Percentiles rank a stretch among this genome's conserved stretches.
These are phyloP conservation scores for Conticribra guillardii DNA, from an alignment of 108 stramenopile genomes.

Conservation along the genomic window DNA sequence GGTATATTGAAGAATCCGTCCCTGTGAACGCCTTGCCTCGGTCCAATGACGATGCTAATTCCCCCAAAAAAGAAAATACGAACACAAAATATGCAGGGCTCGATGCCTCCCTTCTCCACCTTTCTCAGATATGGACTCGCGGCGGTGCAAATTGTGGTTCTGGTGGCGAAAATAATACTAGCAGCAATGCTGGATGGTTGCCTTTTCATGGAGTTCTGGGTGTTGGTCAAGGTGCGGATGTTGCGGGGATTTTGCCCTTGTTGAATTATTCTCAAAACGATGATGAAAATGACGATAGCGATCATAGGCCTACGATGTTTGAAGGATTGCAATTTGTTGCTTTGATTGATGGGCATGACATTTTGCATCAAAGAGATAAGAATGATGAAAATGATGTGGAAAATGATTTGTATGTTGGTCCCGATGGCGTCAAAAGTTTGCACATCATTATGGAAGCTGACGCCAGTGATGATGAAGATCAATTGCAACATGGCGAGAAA, in stretches of 20 bases:
- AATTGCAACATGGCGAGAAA: background rate
- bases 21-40: background rate
- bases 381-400: conserved; percentile 11
- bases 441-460: conserved; percentile 35
- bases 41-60: conserved; percentile 1
- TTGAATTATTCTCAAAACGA: conserved; percentile 36
- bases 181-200: conserved; percentile 16
- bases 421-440: conserved; percentile 41
- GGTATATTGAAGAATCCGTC: conserved; percentile 31
- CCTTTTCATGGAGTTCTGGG: conserved; percentile 84
- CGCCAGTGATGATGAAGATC: conserved; percentile 6
- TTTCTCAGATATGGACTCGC: conserved; percentile 78
- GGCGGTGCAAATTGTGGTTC: conserved; percentile 18
- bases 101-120: conserved; percentile 79
- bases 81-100: conserved; percentile 50
- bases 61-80: conserved; percentile 14
- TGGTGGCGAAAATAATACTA: background rate
- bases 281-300: conserved; percentile 9
- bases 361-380: conserved; percentile 14
- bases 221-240: conserved; percentile 75
- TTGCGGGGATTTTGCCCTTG: conserved; percentile 69
- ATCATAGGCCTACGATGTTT: conserved; percentile 19
- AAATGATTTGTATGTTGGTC: conserved; percentile 32
- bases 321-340: conserved; percentile 49
- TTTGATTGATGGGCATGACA: conserved; percentile 47